Percentiles rank a stretch among this genome's conserved stretches.
Evolutionary conservation across 2,329 filamentous ascomycete species (phyloP).

Genomic region (Fusarium foetens): DNA sequence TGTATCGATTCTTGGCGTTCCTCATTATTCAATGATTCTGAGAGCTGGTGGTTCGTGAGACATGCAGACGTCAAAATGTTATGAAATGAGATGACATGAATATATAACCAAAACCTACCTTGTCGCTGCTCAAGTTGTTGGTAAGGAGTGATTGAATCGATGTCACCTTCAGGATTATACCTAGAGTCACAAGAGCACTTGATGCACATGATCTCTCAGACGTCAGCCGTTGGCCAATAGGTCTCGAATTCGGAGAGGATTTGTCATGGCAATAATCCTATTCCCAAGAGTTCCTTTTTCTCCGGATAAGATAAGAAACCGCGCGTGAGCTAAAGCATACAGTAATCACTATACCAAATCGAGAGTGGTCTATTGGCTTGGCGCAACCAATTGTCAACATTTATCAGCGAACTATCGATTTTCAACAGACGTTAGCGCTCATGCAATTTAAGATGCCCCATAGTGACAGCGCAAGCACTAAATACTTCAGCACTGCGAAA

Average conservation of each 20-base stretch:
- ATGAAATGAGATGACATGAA: neutral
- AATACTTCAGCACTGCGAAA: neutral
- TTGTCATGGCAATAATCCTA: neutral
- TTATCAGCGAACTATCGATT: neutral
- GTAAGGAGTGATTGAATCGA: no score
- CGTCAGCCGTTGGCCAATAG: neutral
- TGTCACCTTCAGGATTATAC: rapidly evolving
- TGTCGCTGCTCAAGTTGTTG: neutral
- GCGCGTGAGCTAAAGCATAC: neutral
- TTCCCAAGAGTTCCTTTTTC: neutral
- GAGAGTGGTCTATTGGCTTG: neutral
- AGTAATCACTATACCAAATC: neutral
- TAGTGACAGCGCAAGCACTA: neutral
- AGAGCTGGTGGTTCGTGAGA: neutral
- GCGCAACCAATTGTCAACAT: neutral
- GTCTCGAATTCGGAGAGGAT: neutral
- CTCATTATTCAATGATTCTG: constrained; percentile 18
- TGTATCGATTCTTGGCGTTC: constrained; percentile 1
- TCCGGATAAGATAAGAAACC: neutral
- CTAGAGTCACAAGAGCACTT: neutral
- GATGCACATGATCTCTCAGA: neutral
- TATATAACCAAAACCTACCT: neutral
- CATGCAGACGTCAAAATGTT: rapidly evolving
- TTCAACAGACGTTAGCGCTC: neutral
- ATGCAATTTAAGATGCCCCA: neutral